phyloP scores from a whole-genome alignment of 768 basidiomycete species.

The Atractiella rhizophila region DNA sequence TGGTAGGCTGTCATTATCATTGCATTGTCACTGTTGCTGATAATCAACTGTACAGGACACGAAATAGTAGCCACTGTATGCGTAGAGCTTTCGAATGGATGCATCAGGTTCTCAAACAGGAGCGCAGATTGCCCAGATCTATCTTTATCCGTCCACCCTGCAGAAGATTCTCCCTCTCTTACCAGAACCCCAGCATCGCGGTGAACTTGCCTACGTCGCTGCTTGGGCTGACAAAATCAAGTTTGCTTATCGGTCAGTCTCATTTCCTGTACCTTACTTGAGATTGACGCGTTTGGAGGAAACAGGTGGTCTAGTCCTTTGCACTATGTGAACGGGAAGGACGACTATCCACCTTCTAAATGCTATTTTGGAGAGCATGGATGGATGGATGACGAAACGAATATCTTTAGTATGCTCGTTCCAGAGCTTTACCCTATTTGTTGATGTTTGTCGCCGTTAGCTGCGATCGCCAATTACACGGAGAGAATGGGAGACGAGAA shows the following conservation, averaged over 20 bases:
- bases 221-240: constrained; percentile 65
- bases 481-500: background rate
- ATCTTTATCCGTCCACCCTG: constrained; percentile 47
- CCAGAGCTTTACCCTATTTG: background rate
- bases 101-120: too few species aligned
- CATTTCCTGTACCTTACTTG: constrained; percentile 5
- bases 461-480: background rate
- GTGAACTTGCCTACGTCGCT: constrained; percentile 59
- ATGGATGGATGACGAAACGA: constrained; percentile 31
- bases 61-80: too few species aligned
- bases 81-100: too few species aligned
- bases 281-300: background rate
- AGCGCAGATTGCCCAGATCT: constrained; percentile 77
- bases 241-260: constrained; percentile 13
- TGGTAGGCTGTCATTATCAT: too few species aligned
- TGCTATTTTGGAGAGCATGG: constrained; percentile 43
- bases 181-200: constrained; percentile 28
- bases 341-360: constrained; percentile 47
- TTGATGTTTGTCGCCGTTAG: constrained; percentile 28
- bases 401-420: background rate
- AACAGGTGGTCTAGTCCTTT: constrained; percentile 6
- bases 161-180: constrained; percentile 47
- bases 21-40: too few species aligned
- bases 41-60: too few species aligned
- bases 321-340: constrained; percentile 16